Conservation (phyloP, 1,284 basidiomycete species). For the Tetrapyrgos nigripes region DNA sequence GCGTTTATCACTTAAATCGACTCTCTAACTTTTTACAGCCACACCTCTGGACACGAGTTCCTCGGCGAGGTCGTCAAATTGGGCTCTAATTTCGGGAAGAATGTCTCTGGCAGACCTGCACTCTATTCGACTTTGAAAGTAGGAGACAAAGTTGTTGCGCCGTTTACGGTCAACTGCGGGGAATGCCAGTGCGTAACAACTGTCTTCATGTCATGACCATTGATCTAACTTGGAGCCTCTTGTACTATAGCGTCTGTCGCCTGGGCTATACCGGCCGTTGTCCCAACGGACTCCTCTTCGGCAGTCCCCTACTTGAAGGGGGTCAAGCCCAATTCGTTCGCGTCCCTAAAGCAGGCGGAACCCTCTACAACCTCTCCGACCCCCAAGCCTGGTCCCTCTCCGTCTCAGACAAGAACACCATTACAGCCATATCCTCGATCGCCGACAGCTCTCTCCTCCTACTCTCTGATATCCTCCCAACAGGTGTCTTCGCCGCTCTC, state of each 20-base stretch:
- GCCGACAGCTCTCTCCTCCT: constrained; percentile 71
- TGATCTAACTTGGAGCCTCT: neutral
- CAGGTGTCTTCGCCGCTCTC: constrained; percentile 76
- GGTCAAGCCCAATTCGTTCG: constrained; percentile 90
- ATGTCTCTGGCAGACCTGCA: constrained; percentile 54
- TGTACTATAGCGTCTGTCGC: constrained; percentile 66
- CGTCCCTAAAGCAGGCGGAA: constrained; percentile 82
- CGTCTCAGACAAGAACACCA: constrained; percentile 37
- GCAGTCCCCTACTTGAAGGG: constrained; percentile 75
- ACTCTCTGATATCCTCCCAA: constrained; percentile 83
- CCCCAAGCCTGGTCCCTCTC: constrained; percentile 44
- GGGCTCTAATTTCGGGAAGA: constrained; percentile 63
- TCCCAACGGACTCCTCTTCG: constrained; percentile 70
- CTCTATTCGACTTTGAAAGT: constrained; percentile 73
- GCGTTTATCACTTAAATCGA: constrained; percentile 14
- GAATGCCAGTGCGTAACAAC: constrained; percentile 69
- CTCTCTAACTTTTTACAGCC: constrained; percentile 40
- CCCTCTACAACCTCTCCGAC: constrained; percentile 71
- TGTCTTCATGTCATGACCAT: neutral
- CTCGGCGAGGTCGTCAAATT: constrained; percentile 76
- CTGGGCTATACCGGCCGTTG: constrained; percentile 83
- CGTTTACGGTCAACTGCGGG: constrained; percentile 87
- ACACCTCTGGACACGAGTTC: constrained; percentile 83
- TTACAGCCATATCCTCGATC: constrained; percentile 45
- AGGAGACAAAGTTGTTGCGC: constrained; percentile 87